phyloP scores from a whole-genome alignment of 805 yeast genomes.

The Blastobotrys mokoenaii region DNA sequence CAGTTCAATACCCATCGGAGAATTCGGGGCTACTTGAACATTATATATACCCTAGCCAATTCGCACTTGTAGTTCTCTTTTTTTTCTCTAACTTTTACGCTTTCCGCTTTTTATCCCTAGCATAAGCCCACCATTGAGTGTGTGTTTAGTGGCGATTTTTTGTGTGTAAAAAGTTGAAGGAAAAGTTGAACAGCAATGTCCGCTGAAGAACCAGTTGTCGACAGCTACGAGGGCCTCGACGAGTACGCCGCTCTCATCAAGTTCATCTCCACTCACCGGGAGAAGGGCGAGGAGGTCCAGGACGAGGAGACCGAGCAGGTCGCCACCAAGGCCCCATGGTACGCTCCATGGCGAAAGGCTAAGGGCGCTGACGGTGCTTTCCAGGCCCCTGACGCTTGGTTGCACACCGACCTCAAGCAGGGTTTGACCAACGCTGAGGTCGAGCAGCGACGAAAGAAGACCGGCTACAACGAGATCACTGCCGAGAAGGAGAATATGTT shows the following conservation, averaged over 20 bases:
- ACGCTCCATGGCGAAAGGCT: slow-evolving; percentile 41
- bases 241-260: slow-evolving; percentile 31
- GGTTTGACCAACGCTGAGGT: slow-evolving; percentile 78
- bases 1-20: no score
- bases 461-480: slow-evolving; percentile 80
- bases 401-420: slow-evolving; percentile 67
- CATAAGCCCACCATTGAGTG: neutral
- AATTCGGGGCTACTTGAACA: neutral
- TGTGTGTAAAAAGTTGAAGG: no score
- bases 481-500: slow-evolving; percentile 77
- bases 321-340: slow-evolving; percentile 61
- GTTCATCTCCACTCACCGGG: slow-evolving; percentile 30
- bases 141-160: no score
- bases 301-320: slow-evolving; percentile 56
- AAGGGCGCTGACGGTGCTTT: slow-evolving; percentile 31
- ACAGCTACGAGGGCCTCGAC: slow-evolving; percentile 31
- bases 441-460: slow-evolving; percentile 77
- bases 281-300: slow-evolving; percentile 37
- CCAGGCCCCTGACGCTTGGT: slow-evolving; percentile 67
- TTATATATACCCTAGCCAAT: slow-evolving; percentile 1
- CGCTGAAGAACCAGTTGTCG: neutral
- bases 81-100: slow-evolving; percentile 1
- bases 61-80: neutral
- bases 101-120: slow-evolving; percentile 3
- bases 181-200: neutral